A percentile compares a stretch with the other conserved stretches of the same genome.
These are phyloP conservation scores for Pythium rhizo-oryzae DNA, from an alignment of 352 stramenopile species.

Conservation along the genomic window DNA sequence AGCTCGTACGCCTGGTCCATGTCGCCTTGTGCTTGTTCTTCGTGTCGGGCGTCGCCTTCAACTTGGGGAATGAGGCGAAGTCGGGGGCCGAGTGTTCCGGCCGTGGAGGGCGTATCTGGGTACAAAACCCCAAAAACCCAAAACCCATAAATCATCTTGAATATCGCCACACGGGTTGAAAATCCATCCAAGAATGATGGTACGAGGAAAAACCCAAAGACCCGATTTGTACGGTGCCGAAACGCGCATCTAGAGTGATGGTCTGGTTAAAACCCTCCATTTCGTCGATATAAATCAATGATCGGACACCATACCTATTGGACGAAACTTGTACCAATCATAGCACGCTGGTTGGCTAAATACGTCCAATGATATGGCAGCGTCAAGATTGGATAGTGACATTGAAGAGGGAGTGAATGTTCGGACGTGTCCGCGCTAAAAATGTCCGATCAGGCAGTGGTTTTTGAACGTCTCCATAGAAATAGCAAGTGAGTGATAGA, in stretches of 20 bases:
- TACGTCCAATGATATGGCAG: neutral
- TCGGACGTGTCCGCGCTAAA: neutral
- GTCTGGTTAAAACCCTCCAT: too few relatives aligned
- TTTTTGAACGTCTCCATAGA: too few relatives aligned
- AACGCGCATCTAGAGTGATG: too few relatives aligned
- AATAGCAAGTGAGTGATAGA: too few relatives aligned
- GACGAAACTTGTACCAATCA: neutral
- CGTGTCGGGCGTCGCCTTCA: neutral
- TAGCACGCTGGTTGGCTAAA: neutral
- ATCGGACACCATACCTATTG: neutral
- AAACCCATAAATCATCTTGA: neutral
- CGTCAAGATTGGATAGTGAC: neutral
- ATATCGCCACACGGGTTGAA: neutral
- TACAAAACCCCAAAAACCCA: constrained; percentile 6
- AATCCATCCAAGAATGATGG: neutral
- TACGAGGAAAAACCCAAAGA: neutral
- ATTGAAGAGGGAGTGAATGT: neutral
- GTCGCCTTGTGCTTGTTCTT: neutral
- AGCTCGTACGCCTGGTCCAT: constrained; percentile 29
- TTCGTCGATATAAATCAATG: too few relatives aligned
- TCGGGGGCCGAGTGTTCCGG: neutral
- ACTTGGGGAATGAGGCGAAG: constrained; percentile 7
- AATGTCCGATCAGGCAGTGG: too few relatives aligned
- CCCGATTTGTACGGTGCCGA: neutral
- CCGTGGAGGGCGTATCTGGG: neutral